Conservation (phyloP, 2,329 filamentous ascomycete species). For the Atkinsonella hypoxylon region DNA sequence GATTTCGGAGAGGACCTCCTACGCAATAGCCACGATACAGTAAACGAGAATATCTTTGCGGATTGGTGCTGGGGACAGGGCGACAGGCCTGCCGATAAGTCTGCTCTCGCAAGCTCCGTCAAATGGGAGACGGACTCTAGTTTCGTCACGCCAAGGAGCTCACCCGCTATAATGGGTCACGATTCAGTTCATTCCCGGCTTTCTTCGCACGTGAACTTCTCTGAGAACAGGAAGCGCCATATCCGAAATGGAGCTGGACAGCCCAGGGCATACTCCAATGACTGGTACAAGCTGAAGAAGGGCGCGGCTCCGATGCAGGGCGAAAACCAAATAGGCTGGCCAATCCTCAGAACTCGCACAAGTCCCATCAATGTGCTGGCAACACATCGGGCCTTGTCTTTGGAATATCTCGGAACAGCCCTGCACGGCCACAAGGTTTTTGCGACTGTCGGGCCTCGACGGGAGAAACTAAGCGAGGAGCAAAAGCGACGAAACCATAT, state of each 20-base stretch:
- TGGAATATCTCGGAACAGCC: not conserved
- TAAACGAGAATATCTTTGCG: slow-evolving; percentile 3
- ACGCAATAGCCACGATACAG: not conserved
- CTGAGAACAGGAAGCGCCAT: too few species aligned
- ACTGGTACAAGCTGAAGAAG: not conserved
- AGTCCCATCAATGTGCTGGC: not conserved
- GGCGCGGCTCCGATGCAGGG: not conserved
- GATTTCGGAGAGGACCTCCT: slow-evolving; percentile 3
- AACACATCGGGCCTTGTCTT: not conserved
- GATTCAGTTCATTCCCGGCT: not conserved
- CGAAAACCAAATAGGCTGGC: not conserved
- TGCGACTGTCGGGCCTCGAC: not conserved
- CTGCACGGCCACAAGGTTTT: not conserved
- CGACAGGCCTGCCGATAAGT: not conserved
- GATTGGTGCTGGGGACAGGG: slow-evolving; percentile 1
- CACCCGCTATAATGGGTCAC: not conserved
- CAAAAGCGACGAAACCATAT: slow-evolving; percentile 5
- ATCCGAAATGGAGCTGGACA: too few species aligned
- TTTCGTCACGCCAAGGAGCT: not conserved
- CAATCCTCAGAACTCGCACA: not conserved
- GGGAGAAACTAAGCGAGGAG: not conserved
- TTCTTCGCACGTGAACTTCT: not conserved
- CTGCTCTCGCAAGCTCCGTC: not conserved
- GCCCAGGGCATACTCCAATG: too few species aligned
- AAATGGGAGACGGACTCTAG: not conserved